These are phyloP conservation scores for Solanum corneliomulleri DNA, from an alignment of 257 asterid genomes.

Conservation along the genomic window DNA sequence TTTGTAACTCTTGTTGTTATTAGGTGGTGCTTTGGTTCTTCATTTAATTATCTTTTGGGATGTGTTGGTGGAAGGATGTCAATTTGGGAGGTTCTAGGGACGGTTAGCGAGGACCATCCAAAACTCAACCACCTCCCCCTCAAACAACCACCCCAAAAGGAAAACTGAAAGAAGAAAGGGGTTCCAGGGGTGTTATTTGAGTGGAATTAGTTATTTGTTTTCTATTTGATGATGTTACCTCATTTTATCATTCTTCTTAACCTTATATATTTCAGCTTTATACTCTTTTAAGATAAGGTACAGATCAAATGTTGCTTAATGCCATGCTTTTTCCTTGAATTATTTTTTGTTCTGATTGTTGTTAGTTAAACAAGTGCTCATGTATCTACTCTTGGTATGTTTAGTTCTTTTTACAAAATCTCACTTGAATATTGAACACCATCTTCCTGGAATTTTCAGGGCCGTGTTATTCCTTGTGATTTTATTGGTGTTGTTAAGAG, in stretches of 20 bases:
- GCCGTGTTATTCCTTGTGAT: slow-evolving; percentile 96
- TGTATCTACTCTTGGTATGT: background rate
- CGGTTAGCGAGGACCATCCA: background rate
- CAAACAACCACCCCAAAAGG: background rate
- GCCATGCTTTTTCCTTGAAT: background rate
- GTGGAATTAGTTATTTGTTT: background rate
- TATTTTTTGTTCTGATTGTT: background rate
- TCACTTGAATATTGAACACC: background rate
- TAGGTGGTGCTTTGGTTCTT: background rate
- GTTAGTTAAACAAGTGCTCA: background rate
- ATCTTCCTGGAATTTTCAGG: slow-evolving; percentile 41
- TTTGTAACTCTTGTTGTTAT: background rate
- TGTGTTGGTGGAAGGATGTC: background rate
- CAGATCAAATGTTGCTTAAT: background rate
- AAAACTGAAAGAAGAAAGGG: background rate
- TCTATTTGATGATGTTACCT: background rate
- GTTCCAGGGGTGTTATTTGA: background rate
- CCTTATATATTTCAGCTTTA: background rate
- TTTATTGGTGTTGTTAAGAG: slow-evolving; percentile 94
- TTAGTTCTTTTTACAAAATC: background rate
- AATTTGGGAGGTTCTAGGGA: background rate
- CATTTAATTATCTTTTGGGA: background rate
- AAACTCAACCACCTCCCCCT: background rate
- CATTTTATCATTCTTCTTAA: background rate
- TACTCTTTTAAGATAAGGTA: background rate